phyloP scores from a whole-genome alignment of 1,139 yeast genomes.

The Meyerozyma carpophila region DNA sequence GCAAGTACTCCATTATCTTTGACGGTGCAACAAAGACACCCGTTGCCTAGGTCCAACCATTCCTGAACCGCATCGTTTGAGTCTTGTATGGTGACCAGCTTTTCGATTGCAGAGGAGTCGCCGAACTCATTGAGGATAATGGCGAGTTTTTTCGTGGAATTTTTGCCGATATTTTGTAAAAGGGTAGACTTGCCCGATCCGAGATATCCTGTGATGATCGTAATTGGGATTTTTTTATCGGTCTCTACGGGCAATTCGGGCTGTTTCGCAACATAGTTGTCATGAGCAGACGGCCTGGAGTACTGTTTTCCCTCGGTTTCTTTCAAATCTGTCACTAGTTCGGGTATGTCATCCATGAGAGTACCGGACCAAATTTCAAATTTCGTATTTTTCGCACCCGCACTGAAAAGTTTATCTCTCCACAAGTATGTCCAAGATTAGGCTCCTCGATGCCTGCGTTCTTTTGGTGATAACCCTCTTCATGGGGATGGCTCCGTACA shows the following conservation, averaged over 20 bases:
- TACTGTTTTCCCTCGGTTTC: background rate
- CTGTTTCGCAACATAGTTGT: background rate
- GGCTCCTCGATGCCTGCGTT: constrained; percentile 24
- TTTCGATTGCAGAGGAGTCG: constrained; percentile 84
- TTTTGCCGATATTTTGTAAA: constrained; percentile 65
- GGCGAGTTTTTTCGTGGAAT: constrained; percentile 70
- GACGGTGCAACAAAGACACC: constrained; percentile 94
- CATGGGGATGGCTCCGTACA: constrained; percentile 61
- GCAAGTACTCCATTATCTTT: constrained; percentile 94
- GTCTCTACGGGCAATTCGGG: background rate
- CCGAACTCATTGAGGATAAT: constrained; percentile 90
- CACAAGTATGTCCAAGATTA: constrained; percentile 15
- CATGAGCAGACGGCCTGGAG: background rate
- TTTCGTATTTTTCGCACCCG: background rate
- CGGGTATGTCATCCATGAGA: constrained; percentile 45
- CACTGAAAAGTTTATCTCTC: background rate
- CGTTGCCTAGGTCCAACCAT: constrained; percentile 95
- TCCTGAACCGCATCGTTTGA: constrained; percentile 63
- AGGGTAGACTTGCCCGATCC: constrained; percentile 95
- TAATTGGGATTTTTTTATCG: constrained; percentile 67
- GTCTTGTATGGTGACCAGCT: constrained; percentile 73
- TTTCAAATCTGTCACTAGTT: constrained; percentile 10
- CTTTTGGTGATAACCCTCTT: constrained; percentile 34
- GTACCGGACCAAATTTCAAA: too few relatives aligned
- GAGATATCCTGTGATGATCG: constrained; percentile 88